Base-by-base conservation (phyloP, 2,329 filamentous ascomycete genomes). In the Emericellopsis cladophorae region DNA sequence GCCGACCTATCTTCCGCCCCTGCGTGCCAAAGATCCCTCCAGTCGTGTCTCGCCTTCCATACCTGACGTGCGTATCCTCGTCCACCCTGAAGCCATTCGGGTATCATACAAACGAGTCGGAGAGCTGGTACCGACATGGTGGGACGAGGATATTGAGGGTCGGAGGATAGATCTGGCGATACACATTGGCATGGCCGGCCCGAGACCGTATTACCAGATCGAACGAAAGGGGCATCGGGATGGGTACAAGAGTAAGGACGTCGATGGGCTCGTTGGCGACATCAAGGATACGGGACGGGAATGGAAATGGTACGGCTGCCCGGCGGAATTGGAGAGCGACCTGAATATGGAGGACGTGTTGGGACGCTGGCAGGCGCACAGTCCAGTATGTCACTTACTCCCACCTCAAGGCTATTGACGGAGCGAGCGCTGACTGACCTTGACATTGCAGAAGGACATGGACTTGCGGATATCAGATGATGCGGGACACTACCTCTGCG, bases 141-240 rank as follows among this genome's bases (percentile, higher is more conserved):
- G 85, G 62, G 63, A 67, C 32, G 42, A 44, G 24, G 45, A 54
- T 58, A 45, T 54, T 55, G 43, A 57, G 49, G 47, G 56, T 40
- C 54, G 51, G 41, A 59, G 64, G 38, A 31, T 79, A 41, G 82
- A 93, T 57, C 61, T 82, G 24, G 69, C 79, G 18, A 58, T 94
- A 4, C 86, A 93, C 58, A 82, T 93, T 40, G 87, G 87, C 46
- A 87, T 93, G 72, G 84, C 85, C 56, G 54, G 82, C 57, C 52
- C 74, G 62, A 49, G 70, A 58, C 50, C 76, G 12, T 59, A 75
- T 49, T 93, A 90, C 56, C 72, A 74, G 10, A 65, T 90, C 8
- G 87, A 94, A 63, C 70, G 74, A 10, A 66, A 73, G 31, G 85
- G 74, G 0, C 81, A 84, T 52, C 72, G 83, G 31, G 78, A 84